These are phyloP conservation scores for Candolleomyces efflorescens DNA, from an alignment of 768 basidiomycete genomes.

Conservation along the genomic window DNA sequence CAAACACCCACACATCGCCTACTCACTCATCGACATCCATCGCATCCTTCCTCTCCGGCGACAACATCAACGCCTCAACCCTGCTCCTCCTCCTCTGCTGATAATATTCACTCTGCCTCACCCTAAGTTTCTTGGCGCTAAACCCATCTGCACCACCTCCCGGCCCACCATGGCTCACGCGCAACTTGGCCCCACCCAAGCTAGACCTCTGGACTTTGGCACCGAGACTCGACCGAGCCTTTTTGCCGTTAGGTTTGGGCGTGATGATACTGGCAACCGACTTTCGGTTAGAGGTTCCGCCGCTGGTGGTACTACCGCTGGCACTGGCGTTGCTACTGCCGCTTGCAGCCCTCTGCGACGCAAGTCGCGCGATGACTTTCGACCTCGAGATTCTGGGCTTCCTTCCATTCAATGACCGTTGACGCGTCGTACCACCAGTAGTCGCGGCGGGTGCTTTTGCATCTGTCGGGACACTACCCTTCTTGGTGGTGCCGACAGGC, in stretches of 20 bases:
- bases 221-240: slow-evolving; percentile 34
- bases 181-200: slow-evolving; percentile 22
- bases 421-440: slow-evolving; percentile 10
- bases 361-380: slow-evolving; percentile 72
- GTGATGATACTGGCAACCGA: slow-evolving; percentile 12
- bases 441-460: not conserved
- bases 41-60: not conserved
- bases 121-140: slow-evolving; percentile 68
- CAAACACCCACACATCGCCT: not conserved
- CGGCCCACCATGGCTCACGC: slow-evolving; percentile 15
- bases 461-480: not conserved
- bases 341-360: slow-evolving; percentile 59
- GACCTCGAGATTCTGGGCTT: slow-evolving; percentile 80
- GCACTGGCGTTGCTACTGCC: slow-evolving; percentile 11
- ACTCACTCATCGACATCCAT: slow-evolving; percentile 7
- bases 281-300: too few relatives aligned
- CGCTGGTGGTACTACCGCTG: too few relatives aligned
- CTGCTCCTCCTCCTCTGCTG: slow-evolving; percentile 51
- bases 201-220: slow-evolving; percentile 16
- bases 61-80: not conserved
- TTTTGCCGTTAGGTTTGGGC: slow-evolving; percentile 17
- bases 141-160: slow-evolving; percentile 35
- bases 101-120: slow-evolving; percentile 73
- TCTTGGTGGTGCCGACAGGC: slow-evolving; percentile 21
- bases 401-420: slow-evolving; percentile 39